A percentile compares a stretch with the other conserved stretches of the same genome.
These are phyloP conservation scores for Diaporthe citrichinensis DNA, from an alignment of 2,329 filamentous ascomycete species.

Conservation along the genomic window DNA sequence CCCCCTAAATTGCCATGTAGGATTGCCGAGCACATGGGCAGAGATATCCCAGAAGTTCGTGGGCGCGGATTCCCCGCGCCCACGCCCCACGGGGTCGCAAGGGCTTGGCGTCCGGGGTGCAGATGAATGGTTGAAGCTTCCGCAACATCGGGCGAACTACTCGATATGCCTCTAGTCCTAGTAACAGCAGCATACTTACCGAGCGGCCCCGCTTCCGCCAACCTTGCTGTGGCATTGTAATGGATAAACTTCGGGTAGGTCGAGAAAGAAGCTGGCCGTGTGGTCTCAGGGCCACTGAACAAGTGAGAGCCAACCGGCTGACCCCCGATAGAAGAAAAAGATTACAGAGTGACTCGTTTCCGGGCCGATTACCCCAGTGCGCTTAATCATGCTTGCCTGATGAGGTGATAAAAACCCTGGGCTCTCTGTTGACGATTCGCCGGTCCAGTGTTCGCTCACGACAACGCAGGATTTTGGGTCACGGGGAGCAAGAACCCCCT, in stretches of 20 bases:
- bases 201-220: not conserved
- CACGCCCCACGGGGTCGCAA: not conserved
- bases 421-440: not conserved
- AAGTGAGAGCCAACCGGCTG: not conserved
- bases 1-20: not conserved
- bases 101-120: constrained; percentile 2
- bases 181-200: not conserved
- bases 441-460: not conserved
- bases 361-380: not conserved
- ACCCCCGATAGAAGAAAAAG: not conserved
- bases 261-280: not conserved
- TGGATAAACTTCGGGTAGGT: not conserved
- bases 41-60: not conserved
- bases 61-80: not conserved
- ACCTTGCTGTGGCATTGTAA: not conserved
- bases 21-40: constrained; percentile 6
- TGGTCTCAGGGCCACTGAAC: no score
- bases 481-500: not conserved
- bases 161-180: not conserved
- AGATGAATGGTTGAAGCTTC: not conserved
- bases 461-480: constrained; percentile 11
- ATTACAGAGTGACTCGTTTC: no score
- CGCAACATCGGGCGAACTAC: constrained; percentile 4
- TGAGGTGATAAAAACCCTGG: not conserved
- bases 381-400: not conserved